These are phyloP conservation scores for Baorangia bicolor DNA, from an alignment of 768 basidiomycete species.

Conservation along the genomic window DNA sequence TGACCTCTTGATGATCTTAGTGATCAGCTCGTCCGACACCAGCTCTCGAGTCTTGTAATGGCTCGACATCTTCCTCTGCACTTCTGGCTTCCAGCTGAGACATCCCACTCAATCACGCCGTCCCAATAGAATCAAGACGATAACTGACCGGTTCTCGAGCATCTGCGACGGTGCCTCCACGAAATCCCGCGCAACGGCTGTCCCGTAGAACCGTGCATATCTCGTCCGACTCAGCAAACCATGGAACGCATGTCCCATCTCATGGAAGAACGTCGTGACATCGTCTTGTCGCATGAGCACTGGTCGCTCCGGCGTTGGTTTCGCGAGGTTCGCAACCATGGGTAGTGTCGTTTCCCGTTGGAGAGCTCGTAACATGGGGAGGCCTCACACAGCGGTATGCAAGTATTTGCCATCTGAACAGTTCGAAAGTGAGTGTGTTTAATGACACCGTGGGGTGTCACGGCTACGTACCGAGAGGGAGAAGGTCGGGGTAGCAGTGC, in stretches of 20 bases:
- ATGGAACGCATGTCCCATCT: constrained; percentile 80
- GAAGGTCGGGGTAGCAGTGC: constrained; percentile 85
- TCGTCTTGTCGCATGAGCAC: constrained; percentile 87
- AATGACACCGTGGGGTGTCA: background rate
- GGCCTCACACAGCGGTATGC: constrained; percentile 83
- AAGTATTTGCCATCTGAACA: constrained; percentile 82
- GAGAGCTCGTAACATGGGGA: constrained; percentile 60
- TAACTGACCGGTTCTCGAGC: constrained; percentile 80
- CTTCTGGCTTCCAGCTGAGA: constrained; percentile 71
- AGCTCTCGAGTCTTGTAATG: constrained; percentile 77
- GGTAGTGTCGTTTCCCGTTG: constrained; percentile 64
- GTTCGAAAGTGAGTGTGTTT: background rate
- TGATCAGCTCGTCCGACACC: constrained; percentile 64
- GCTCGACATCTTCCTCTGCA: constrained; percentile 72
- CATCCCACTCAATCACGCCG: background rate
- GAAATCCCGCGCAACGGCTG: constrained; percentile 76
- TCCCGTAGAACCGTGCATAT: constrained; percentile 81
- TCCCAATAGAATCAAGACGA: background rate
- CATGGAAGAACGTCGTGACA: constrained; percentile 90
- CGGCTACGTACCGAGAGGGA: constrained; percentile 62
- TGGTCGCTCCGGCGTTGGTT: constrained; percentile 75
- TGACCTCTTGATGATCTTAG: constrained; percentile 77
- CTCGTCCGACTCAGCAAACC: constrained; percentile 67
- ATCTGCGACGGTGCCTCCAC: constrained; percentile 92
- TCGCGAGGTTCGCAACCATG: constrained; percentile 92